Percentiles rank a stretch among this genome's conserved stretches.
Conservation (phyloP, 768 basidiomycete species). For the Dioszegia hungarica region DNA sequence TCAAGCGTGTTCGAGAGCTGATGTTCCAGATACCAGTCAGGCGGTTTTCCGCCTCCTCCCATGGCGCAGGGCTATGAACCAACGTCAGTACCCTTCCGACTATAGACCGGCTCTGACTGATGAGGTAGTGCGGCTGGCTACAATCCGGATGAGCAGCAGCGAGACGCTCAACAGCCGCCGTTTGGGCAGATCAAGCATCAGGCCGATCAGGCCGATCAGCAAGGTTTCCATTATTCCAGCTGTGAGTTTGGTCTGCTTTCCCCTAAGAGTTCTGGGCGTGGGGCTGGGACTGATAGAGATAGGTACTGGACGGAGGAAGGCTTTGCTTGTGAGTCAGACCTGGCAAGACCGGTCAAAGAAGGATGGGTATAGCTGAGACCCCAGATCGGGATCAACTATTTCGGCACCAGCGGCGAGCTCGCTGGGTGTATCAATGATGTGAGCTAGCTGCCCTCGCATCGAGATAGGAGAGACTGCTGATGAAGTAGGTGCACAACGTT, state of each 20-base stretch:
- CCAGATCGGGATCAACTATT: slow-evolving; percentile 82
- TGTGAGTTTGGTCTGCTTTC: slow-evolving; percentile 41
- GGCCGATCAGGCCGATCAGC: slow-evolving; percentile 5
- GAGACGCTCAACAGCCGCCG: slow-evolving; percentile 3
- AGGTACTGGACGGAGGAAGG: slow-evolving; percentile 72
- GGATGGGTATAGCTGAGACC: no score
- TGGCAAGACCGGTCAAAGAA: not conserved
- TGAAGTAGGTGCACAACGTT: slow-evolving; percentile 58
- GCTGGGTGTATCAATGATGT: slow-evolving; percentile 88
- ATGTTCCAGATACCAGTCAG: not conserved
- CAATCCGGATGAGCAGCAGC: not conserved
- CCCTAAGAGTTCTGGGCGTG: no score
- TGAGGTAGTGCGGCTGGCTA: not conserved
- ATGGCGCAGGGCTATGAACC: not conserved
- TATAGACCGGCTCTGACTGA: no score
- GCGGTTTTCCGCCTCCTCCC: no score
- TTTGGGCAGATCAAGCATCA: slow-evolving; percentile 7
- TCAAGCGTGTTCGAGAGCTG: not conserved
- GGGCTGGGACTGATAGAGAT: not conserved
- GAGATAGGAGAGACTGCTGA: not conserved
- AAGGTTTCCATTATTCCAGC: slow-evolving; percentile 60
- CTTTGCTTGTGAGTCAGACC: slow-evolving; percentile 60
- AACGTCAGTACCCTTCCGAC: not conserved
- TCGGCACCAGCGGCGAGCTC: slow-evolving; percentile 61
- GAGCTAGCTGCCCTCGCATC: not conserved